phyloP scores from a whole-genome alignment of 305 asterid species.

The Nicotiana rustica region DNA sequence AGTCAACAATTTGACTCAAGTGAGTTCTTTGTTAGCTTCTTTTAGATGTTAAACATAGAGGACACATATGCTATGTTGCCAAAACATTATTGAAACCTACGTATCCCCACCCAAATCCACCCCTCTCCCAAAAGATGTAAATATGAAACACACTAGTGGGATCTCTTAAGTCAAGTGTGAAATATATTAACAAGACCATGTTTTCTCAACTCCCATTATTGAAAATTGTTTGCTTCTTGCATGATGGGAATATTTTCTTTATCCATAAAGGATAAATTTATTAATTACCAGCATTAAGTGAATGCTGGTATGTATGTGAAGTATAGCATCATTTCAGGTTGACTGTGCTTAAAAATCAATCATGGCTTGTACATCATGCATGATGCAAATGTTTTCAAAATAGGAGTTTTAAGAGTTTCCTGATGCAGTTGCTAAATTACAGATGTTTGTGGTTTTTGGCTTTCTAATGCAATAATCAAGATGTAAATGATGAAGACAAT shows the following conservation, averaged over 20 bases:
- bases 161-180: slow-evolving; percentile 12
- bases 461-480: too few relatives aligned
- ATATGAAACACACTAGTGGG: not conserved
- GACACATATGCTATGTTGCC: slow-evolving; percentile 25
- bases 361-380: not conserved
- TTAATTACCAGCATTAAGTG: too few relatives aligned
- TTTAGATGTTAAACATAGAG: slow-evolving; percentile 31
- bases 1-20: slow-evolving; percentile 95
- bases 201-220: not conserved
- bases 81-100: slow-evolving; percentile 10
- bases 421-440: too few relatives aligned
- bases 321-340: too few relatives aligned
- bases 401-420: not conserved
- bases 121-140: slow-evolving; percentile 1
- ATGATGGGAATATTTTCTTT: not conserved
- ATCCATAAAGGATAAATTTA: too few relatives aligned
- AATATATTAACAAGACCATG: slow-evolving; percentile 14
- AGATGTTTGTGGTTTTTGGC: too few relatives aligned
- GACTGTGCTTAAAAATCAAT: too few relatives aligned
- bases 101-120: slow-evolving; percentile 11
- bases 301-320: too few relatives aligned
- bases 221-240: slow-evolving; percentile 16
- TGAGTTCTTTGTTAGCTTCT: slow-evolving; percentile 50
- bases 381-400: not conserved
- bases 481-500: too few relatives aligned